These are phyloP conservation scores for Pleurotus tuber-regium DNA, from an alignment of 768 basidiomycete genomes.

Conservation along the genomic window DNA sequence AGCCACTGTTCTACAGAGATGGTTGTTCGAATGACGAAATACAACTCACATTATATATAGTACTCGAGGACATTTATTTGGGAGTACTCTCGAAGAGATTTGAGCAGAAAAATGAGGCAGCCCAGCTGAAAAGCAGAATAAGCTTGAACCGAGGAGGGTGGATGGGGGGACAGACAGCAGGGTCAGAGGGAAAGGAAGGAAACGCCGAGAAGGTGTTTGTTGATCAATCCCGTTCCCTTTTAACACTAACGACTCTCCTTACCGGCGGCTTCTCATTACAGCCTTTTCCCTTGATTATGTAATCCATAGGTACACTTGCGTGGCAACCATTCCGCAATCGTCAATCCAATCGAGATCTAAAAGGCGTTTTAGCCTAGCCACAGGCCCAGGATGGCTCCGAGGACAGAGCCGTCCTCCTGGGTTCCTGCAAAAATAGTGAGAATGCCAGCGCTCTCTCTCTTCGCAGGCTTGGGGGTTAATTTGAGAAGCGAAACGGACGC, in stretches of 20 bases:
- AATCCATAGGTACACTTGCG: conserved; percentile 9
- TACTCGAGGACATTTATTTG: conserved; percentile 20
- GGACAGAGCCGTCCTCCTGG: background rate
- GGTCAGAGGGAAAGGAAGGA: conserved; percentile 16
- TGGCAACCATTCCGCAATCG: background rate
- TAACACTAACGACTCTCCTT: conserved; percentile 12
- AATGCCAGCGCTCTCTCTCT: background rate
- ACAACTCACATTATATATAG: conserved; percentile 27
- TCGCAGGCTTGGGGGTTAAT: too few species aligned
- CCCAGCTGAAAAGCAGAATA: conserved; percentile 9
- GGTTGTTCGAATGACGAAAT: background rate
- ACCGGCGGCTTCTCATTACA: conserved; percentile 11
- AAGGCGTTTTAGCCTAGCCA: background rate
- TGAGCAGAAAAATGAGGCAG: background rate
- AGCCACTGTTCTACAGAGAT: too few species aligned
- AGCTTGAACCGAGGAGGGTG: too few species aligned
- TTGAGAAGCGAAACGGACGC: background rate
- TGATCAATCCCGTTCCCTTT: conserved; percentile 21
- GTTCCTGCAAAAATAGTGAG: background rate
- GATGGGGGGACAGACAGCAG: conserved; percentile 7
- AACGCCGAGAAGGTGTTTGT: conserved; percentile 17
- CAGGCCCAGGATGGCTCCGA: background rate
- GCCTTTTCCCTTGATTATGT: conserved; percentile 8
- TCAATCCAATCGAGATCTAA: conserved; percentile 3
- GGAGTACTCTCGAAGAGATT: background rate